Percentiles rank a stretch among this genome's conserved stretches.
Conservation (phyloP, 1,284 basidiomycete genomes). For the Pseudozyma sp. region DNA sequence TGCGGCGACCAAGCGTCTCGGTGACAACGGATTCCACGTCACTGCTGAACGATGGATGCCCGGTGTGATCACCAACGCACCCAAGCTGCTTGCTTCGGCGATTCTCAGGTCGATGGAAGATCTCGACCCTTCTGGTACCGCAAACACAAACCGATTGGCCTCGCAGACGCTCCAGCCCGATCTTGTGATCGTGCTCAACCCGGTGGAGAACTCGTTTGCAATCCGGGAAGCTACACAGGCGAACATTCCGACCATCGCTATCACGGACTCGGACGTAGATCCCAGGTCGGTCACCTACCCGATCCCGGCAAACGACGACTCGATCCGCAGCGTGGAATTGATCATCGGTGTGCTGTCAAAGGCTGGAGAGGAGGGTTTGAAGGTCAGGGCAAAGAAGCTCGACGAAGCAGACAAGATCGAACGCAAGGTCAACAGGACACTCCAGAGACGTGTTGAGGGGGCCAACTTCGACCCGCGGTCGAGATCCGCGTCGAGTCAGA, state of each 20-base stretch:
- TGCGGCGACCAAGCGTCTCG: constrained; percentile 83
- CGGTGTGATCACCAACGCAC: constrained; percentile 90
- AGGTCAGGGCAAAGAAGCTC: constrained; percentile 41
- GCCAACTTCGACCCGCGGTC: constrained; percentile 48
- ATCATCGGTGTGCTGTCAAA: constrained; percentile 90
- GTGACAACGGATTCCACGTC: constrained; percentile 77
- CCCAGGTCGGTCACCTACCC: constrained; percentile 97
- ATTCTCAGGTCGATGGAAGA: constrained; percentile 52
- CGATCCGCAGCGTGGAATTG: constrained; percentile 86
- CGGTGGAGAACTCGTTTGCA: constrained; percentile 78
- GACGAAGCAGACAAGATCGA: constrained; percentile 58
- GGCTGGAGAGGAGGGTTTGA: constrained; percentile 75
- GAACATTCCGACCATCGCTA: constrained; percentile 72
- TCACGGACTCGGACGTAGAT: constrained; percentile 95
- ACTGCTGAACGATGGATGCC: constrained; percentile 87
- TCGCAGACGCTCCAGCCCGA: constrained; percentile 80
- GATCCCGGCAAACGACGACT: constrained; percentile 98
- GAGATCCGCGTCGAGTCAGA: constrained; percentile 9
- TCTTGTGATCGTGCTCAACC: constrained; percentile 88
- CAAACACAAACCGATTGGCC: constrained; percentile 70
- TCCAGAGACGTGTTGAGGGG: constrained; percentile 19
- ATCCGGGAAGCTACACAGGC: constrained; percentile 69
- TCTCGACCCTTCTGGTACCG: constrained; percentile 27
- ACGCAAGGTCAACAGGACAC: constrained; percentile 38
- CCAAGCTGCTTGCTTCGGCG: constrained; percentile 71